phyloP scores from a whole-genome alignment of 768 basidiomycete genomes.

The Saitozyma sp. region DNA sequence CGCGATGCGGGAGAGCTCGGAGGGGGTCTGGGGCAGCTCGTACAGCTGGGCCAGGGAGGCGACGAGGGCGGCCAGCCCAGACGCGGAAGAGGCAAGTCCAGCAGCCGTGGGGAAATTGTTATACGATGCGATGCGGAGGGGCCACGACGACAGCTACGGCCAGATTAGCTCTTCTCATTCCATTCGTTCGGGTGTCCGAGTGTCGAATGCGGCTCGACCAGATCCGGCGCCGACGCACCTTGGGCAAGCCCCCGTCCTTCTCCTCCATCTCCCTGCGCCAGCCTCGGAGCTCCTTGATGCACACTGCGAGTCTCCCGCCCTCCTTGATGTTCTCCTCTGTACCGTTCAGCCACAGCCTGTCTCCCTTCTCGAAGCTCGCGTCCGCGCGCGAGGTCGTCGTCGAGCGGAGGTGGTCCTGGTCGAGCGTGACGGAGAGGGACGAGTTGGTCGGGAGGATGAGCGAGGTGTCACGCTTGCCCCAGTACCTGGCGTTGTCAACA shows the following conservation, averaged over 20 bases:
- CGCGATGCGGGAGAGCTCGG: constrained; percentile 85
- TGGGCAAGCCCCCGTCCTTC: constrained; percentile 63
- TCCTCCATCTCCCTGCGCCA: constrained; percentile 76
- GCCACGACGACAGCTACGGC: constrained; percentile 65
- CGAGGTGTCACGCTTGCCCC: constrained; percentile 96
- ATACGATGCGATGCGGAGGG: constrained; percentile 85
- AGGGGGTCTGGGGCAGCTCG: constrained; percentile 71
- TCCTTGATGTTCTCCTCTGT: constrained; percentile 83
- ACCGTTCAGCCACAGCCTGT: constrained; percentile 93
- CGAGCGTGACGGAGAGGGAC: constrained; percentile 94
- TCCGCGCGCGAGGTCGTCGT: constrained; percentile 90
- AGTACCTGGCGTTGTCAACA: constrained; percentile 66
- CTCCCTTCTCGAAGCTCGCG: constrained; percentile 64
- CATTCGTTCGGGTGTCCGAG: constrained; percentile 6
- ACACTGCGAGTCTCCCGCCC: constrained; percentile 74
- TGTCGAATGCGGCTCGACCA: background rate
- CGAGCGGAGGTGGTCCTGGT: constrained; percentile 90
- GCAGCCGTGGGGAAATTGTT: constrained; percentile 99
- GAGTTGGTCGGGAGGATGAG: constrained; percentile 97
- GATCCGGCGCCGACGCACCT: constrained; percentile 57
- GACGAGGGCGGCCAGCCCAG: constrained; percentile 93
- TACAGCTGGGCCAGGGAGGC: constrained; percentile 86
- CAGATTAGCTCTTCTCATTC: constrained; percentile 3
- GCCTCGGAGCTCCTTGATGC: constrained; percentile 81
- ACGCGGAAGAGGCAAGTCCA: constrained; percentile 94